These are phyloP conservation scores for Croton laevigatus DNA, from an alignment of 441 rosid species.

Conservation along the genomic window DNA sequence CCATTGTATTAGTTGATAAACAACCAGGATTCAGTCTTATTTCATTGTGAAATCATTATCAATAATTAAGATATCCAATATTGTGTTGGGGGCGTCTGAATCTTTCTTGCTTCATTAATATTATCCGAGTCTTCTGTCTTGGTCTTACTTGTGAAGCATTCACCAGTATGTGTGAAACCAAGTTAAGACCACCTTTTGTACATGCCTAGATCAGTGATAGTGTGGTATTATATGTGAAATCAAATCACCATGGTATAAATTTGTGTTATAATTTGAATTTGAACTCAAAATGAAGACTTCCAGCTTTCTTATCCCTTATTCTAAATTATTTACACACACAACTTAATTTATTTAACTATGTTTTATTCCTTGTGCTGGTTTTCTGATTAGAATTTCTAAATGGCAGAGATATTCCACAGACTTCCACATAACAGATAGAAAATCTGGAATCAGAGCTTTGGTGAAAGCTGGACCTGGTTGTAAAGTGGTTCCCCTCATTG, in stretches of 20 bases:
- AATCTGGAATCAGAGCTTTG: constrained; percentile 44
- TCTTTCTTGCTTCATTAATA: background rate
- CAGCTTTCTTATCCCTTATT: background rate
- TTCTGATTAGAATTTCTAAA: constrained; percentile 22
- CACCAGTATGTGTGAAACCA: background rate
- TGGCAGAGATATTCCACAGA: constrained; percentile 55
- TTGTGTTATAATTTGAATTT: background rate
- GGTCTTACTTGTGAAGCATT: background rate
- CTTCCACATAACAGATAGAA: constrained; percentile 48
- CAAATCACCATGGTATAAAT: background rate
- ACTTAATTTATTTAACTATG: background rate
- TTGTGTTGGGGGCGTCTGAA: background rate
- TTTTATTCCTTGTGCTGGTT: background rate
- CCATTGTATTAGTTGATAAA: background rate
- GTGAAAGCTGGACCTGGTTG: constrained; percentile 49
- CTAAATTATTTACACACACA: background rate
- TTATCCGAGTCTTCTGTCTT: background rate
- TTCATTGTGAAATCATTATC: no score
- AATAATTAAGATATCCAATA: background rate
- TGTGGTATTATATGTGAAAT: background rate
- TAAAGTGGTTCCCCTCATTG: constrained; percentile 44
- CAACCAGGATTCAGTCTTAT: background rate
- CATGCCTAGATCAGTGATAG: background rate
- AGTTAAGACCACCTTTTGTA: background rate
- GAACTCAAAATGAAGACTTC: background rate